phyloP scores from a whole-genome alignment of 2,329 filamentous ascomycete genomes.

The Fusarium zealandicum region DNA sequence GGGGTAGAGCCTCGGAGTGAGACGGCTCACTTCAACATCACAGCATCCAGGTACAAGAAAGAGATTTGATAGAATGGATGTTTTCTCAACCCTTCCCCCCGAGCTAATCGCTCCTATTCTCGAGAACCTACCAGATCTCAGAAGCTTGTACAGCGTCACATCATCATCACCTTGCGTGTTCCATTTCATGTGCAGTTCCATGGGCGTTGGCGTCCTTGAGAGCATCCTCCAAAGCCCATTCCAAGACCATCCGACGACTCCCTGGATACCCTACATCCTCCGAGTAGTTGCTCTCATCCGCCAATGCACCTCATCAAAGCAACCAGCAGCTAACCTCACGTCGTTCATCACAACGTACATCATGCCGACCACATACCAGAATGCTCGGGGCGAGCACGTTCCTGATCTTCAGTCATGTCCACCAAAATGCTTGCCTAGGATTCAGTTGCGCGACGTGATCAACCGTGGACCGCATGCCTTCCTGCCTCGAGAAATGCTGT shows the following conservation, averaged over 20 bases:
- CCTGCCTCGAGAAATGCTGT: conserved; percentile 8
- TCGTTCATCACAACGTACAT: conserved; percentile 11
- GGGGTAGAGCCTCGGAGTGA: conserved; percentile 4
- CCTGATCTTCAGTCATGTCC: conserved; percentile 12
- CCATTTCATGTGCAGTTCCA: conserved; percentile 8
- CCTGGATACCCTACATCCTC: conserved; percentile 23
- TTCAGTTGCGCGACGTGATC: conserved; percentile 5
- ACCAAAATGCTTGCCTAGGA: neutral
- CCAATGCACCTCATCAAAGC: neutral
- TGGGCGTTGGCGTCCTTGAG: conserved; percentile 16
- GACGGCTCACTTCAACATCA: neutral
- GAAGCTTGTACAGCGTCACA: conserved; percentile 2
- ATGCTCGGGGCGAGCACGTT: neutral
- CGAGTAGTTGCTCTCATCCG: conserved; percentile 21
- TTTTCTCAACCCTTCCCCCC: conserved; percentile 9
- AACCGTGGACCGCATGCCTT: neutral
- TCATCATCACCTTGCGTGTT: conserved; percentile 14
- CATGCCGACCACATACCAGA: neutral
- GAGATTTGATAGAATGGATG: conserved; percentile 9
- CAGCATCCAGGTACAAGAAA: neutral
- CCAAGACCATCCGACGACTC: neutral
- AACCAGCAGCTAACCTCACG: conserved; percentile 1
- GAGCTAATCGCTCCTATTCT: conserved; percentile 22
- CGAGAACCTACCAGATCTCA: conserved; percentile 5
- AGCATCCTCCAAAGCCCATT: conserved; percentile 11